Conservation (phyloP, 495 filamentous ascomycete species). For the Aspergillus diversus region DNA sequence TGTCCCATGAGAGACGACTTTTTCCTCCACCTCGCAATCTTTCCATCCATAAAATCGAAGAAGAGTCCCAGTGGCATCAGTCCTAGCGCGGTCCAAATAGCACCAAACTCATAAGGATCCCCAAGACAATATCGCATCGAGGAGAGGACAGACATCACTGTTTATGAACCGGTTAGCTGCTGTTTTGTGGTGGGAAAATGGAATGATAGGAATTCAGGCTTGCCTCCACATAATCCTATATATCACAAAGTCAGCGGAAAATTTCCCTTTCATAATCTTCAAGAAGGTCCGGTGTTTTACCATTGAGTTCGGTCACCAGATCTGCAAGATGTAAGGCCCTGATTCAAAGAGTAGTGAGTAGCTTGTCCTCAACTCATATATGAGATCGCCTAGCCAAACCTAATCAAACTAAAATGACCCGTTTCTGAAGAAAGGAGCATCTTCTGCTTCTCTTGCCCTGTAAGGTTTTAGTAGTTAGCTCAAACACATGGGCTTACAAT, state of each 20-base stretch:
- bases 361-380: conserved; percentile 11
- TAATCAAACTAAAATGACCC: conserved; percentile 79
- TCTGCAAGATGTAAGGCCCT: conserved; percentile 93
- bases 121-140: conserved; percentile 93
- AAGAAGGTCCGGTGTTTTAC: conserved; percentile 47
- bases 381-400: conserved; percentile 43
- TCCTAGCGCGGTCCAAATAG: conserved; percentile 78
- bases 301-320: conserved; percentile 93
- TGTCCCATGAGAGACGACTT: conserved; percentile 98
- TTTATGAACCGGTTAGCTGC: conserved; percentile 31
- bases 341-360: conserved; percentile 25
- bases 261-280: not conserved
- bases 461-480: conserved; percentile 25
- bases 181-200: conserved; percentile 7
- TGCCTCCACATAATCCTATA: conserved; percentile 59
- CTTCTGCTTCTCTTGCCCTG: conserved; percentile 84
- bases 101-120: conserved; percentile 62
- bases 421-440: conserved; percentile 74
- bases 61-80: conserved; percentile 95
- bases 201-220: conserved; percentile 21
- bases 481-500: conserved; percentile 9
- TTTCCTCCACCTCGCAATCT: conserved; percentile 91
- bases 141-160: conserved; percentile 91
- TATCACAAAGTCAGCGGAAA: conserved; percentile 23
- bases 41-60: conserved; percentile 98